These are phyloP conservation scores for Umbelopsis sp. DNA, from an alignment of 371 early-diverging fungal genomes.

Conservation along the genomic window DNA sequence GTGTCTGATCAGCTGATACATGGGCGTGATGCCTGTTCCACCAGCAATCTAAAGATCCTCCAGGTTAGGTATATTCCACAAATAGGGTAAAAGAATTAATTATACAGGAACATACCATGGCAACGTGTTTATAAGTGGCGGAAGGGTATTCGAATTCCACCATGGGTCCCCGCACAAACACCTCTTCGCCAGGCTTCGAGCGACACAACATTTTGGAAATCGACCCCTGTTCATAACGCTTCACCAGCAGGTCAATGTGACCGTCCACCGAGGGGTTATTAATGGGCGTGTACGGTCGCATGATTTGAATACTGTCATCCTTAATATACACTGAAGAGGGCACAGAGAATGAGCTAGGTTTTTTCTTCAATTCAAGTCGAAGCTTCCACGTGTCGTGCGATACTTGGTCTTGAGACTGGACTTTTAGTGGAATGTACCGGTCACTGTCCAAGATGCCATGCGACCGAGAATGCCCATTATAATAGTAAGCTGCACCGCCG, in stretches of 20 bases:
- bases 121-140: conserved; percentile 51
- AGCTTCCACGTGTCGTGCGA: conserved; percentile 40
- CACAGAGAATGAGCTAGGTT: conserved; percentile 33
- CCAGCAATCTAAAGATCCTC: conserved; percentile 26
- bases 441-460: conserved; percentile 13
- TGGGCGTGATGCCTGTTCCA: conserved; percentile 33
- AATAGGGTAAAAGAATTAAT: no score
- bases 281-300: conserved; percentile 69
- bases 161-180: conserved; percentile 68
- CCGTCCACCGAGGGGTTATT: conserved; percentile 50
- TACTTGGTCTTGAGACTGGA: conserved; percentile 33
- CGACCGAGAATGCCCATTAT: background rate
- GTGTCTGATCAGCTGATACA: conserved; percentile 40
- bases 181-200: conserved; percentile 29
- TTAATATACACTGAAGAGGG: conserved; percentile 63
- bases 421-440: conserved; percentile 31
- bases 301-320: conserved; percentile 71
- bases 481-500: background rate
- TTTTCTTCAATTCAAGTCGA: conserved; percentile 30
- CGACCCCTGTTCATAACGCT: conserved; percentile 60
- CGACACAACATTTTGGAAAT: conserved; percentile 49
- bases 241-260: conserved; percentile 64
- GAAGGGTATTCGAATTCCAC: conserved; percentile 46
- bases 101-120: conserved; percentile 53
- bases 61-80: background rate